A percentile compares a stretch with the other conserved stretches of the same genome.
Conservation (phyloP, 2,329 filamentous ascomycete species). For the Fusarium scirpi region DNA sequence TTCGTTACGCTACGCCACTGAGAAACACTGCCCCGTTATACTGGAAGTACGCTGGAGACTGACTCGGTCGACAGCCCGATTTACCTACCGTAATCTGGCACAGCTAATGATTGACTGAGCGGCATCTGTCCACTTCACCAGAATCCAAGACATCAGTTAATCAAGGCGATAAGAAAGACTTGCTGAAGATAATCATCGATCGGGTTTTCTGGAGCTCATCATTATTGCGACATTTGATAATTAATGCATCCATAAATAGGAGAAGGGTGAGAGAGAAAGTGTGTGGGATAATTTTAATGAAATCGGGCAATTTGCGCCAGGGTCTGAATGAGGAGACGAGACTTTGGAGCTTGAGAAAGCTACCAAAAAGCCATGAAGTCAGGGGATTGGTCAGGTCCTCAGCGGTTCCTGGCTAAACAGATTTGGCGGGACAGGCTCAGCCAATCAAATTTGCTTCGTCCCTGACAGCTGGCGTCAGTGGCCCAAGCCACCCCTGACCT, state of each 20-base stretch:
- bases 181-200: constrained; percentile 11
- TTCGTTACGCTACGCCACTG: constrained; percentile 9
- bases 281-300: constrained; percentile 37
- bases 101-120: not conserved
- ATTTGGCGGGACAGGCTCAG: constrained; percentile 6
- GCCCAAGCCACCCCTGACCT: constrained; percentile 26
- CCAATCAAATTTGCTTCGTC: constrained; percentile 43
- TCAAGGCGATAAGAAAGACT: not conserved
- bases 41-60: not conserved
- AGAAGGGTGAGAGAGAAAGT: constrained; percentile 9
- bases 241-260: constrained; percentile 17
- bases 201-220: not conserved
- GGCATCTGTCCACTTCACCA: not conserved
- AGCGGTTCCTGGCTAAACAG: constrained; percentile 47
- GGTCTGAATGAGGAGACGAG: constrained; percentile 9
- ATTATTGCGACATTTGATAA: constrained; percentile 1
- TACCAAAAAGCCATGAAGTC: constrained; percentile 22
- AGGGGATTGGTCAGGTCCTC: constrained; percentile 28
- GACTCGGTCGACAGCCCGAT: not conserved
- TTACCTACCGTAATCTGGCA: not conserved
- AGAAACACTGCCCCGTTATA: constrained; percentile 11
- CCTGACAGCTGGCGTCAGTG: constrained; percentile 42
- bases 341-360: constrained; percentile 26
- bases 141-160: not conserved
- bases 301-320: constrained; percentile 14